Evolutionary conservation across 2,329 filamentous ascomycete genomes (phyloP), one percentile per base, ranked within the genome.

Genomic region (Aspergillus jensenii): DNA sequence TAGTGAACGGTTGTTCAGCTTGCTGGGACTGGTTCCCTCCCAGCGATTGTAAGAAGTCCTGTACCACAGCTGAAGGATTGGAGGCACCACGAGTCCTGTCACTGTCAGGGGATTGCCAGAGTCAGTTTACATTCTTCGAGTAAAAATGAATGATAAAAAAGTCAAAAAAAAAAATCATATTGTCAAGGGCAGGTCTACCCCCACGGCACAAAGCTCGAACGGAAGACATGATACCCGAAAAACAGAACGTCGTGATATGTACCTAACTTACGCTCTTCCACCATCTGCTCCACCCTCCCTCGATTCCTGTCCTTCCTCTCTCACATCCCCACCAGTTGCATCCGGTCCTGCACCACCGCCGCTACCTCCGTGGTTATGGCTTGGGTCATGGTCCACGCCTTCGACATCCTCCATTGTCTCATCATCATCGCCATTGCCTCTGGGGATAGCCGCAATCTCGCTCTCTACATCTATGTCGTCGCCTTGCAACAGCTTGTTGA

Each of bases 181-280:
- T 58, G 23, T 47, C 19, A 19, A 45, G 51, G 33, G 40, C 35
- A 58, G 46, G 40, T 58, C 43, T 55, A 58, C 41, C 50, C 51
- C 27, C 21, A 54, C 39, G 48, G 35, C 46, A 41, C 27, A 23
- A 37, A 23, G 35, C 54, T 37, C 41, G 46, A 53, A 43, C 35
- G 37, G 48, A 46, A 58, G 19, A 44, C 39, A 56, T 55, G 50
- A 48, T 52, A 44, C 47, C 51, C 56, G 47, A 58, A 60, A 57
- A 60, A 57, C n/a, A 41, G 47, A 54, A 43, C 55, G 58, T 62
- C 73, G 75, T 78, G 74, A 77, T 75, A 74, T 76, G 73, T 77
- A 99, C 96, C 93, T 98, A 99, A 99, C 96, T 93, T 98, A 99
- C 95, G 93, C 95, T 97, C 95, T 87, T 79, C 91, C 96, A 71